Evolutionary conservation across 2,329 filamentous ascomycete species (phyloP).

Genomic region (Exophiala mesophila): DNA sequence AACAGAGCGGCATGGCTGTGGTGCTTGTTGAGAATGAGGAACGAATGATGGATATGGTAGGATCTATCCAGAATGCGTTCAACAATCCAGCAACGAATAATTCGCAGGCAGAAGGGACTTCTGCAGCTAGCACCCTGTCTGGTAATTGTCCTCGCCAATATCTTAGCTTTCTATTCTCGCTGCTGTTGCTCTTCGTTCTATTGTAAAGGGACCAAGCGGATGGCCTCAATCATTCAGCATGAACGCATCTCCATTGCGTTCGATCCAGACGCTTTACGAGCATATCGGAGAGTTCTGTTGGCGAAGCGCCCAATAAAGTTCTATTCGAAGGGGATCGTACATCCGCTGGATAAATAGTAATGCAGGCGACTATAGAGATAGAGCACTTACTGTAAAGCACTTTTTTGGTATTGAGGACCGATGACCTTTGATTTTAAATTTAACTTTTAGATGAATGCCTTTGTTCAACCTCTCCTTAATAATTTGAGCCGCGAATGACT

Average conservation of each 20-base stretch:
- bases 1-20: slow-evolving; percentile 14
- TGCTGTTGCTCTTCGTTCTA: not conserved
- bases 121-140: slow-evolving; percentile 2
- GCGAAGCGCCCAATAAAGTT: not conserved
- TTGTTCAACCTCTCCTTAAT: not conserved
- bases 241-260: slow-evolving; percentile 1
- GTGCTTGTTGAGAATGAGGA: slow-evolving; percentile 14
- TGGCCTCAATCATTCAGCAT: not conserved
- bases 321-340: not conserved
- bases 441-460: not conserved
- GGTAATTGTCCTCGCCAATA: slow-evolving; percentile 1
- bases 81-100: slow-evolving; percentile 8
- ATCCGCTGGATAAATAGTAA: not conserved
- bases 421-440: no score
- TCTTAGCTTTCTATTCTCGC: slow-evolving; percentile 2
- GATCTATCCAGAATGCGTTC: slow-evolving; percentile 11
- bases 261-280: not conserved
- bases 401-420: not conserved
- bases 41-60: slow-evolving; percentile 11
- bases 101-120: slow-evolving; percentile 1
- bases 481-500: slow-evolving; percentile 1
- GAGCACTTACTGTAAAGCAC: not conserved
- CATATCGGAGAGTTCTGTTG: not conserved
- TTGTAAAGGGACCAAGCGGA: slow-evolving; percentile 1
- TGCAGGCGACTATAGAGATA: not conserved